phyloP scores from a whole-genome alignment of 139 green algal genomes.

The Nannochloris sp. region DNA sequence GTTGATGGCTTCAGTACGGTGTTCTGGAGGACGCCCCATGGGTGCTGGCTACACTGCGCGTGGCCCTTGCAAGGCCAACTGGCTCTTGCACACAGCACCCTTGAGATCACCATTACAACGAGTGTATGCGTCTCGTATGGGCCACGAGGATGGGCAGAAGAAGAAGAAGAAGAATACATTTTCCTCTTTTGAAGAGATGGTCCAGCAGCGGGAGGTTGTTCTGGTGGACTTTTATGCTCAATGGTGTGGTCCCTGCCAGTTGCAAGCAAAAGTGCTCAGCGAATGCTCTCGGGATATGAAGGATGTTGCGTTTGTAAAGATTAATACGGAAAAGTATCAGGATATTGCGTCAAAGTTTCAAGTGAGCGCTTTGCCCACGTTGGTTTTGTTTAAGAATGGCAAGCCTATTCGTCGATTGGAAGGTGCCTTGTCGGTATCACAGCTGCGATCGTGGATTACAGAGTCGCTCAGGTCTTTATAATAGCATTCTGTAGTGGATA shows the following conservation, averaged over 20 bases:
- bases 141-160: too few relatives aligned
- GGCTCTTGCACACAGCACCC: too few relatives aligned
- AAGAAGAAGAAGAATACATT: conserved; percentile 21
- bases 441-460: conserved; percentile 1
- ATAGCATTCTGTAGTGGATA: too few relatives aligned
- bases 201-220: conserved; percentile 36
- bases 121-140: too few relatives aligned
- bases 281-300: conserved; percentile 16
- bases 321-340: conserved; percentile 79
- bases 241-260: conserved; percentile 68
- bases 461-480: not conserved
- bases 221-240: conserved; percentile 76
- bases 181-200: conserved; percentile 62
- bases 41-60: too few relatives aligned
- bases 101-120: too few relatives aligned
- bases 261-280: conserved; percentile 40
- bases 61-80: too few relatives aligned
- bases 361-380: conserved; percentile 59
- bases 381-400: conserved; percentile 60
- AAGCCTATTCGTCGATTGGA: conserved; percentile 52
- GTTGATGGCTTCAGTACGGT: too few relatives aligned
- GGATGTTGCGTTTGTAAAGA: conserved; percentile 54
- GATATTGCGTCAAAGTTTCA: conserved; percentile 44
- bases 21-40: too few relatives aligned
- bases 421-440: conserved; percentile 17